These are phyloP conservation scores for Tylopilus vinaceipallidus DNA, from an alignment of 768 basidiomycete species.

Conservation along the genomic window DNA sequence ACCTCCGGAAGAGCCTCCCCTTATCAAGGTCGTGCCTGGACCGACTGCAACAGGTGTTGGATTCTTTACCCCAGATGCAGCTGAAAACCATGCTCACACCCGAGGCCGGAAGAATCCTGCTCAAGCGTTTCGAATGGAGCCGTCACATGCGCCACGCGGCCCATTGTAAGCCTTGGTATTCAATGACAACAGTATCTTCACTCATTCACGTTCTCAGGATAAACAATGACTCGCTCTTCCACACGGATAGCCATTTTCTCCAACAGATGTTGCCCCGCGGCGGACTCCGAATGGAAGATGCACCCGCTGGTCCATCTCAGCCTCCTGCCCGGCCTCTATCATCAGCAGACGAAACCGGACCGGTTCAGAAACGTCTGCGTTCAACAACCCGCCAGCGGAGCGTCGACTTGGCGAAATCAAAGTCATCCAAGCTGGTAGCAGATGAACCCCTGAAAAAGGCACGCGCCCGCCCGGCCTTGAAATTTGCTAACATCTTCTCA, in stretches of 20 bases:
- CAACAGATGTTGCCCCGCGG: conserved; percentile 43
- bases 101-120: conserved; percentile 54
- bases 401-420: conserved; percentile 48
- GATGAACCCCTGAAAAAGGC: conserved; percentile 86
- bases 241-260: conserved; percentile 57
- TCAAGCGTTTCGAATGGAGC: conserved; percentile 57
- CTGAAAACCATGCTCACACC: conserved; percentile 54
- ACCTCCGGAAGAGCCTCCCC: conserved; percentile 50
- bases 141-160: conserved; percentile 53
- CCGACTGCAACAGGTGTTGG: conserved; percentile 65
- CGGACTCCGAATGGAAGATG: conserved; percentile 42
- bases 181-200: neutral
- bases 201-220: conserved; percentile 37
- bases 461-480: conserved; percentile 86
- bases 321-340: conserved; percentile 66
- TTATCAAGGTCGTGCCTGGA: conserved; percentile 35
- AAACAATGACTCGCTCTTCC: conserved; percentile 54
- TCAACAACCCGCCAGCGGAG: conserved; percentile 57
- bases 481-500: conserved; percentile 87
- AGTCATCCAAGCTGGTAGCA: conserved; percentile 57
- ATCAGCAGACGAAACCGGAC: conserved; percentile 80
- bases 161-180: conserved; percentile 47
- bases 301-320: conserved; percentile 42
- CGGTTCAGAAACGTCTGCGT: conserved; percentile 72
- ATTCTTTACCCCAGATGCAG: conserved; percentile 74